Evolutionary conservation across 345 rosid species (phyloP).

Genomic region (Eucalyptus decipiens): DNA sequence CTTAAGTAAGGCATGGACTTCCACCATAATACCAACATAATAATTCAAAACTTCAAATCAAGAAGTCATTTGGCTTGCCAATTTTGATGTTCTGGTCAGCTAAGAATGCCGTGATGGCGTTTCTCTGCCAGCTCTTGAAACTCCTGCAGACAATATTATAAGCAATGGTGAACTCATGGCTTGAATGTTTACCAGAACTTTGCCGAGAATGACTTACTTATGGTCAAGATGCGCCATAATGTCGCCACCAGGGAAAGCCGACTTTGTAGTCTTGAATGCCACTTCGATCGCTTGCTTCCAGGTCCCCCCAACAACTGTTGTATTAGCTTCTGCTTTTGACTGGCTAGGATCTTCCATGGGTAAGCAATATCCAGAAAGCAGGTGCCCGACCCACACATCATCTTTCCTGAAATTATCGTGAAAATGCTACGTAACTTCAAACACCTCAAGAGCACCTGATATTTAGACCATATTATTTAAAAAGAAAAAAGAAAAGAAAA

Average conservation of each 20-base stretch:
- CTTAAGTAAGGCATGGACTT: background rate
- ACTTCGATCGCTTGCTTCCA: slow-evolving; percentile 77
- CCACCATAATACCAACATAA: background rate
- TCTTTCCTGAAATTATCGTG: slow-evolving; percentile 38
- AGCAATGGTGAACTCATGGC: background rate
- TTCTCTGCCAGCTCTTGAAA: slow-evolving; percentile 90
- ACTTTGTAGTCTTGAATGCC: slow-evolving; percentile 62
- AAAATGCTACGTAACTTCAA: background rate
- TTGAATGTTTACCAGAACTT: background rate
- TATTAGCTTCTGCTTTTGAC: slow-evolving; percentile 13
- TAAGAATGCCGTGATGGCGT: slow-evolving; percentile 51
- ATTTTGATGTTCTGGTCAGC: slow-evolving; percentile 46
- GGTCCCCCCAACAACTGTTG: slow-evolving; percentile 44
- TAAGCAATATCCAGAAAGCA: slow-evolving; percentile 80
- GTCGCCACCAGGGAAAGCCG: slow-evolving; percentile 80
- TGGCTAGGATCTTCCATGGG: slow-evolving; percentile 76
- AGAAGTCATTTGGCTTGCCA: slow-evolving; percentile 56
- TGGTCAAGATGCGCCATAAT: slow-evolving; percentile 91
- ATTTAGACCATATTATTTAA: background rate
- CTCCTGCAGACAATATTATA: slow-evolving; percentile 36
- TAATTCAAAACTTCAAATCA: background rate
- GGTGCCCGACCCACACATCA: slow-evolving; percentile 84
- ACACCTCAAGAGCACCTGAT: background rate
- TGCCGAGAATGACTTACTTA: slow-evolving; percentile 34
- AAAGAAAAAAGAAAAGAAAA: no score